A percentile compares a stretch with the other conserved stretches of the same genome.
These are phyloP conservation scores for Pichia thaimueangensis DNA, from an alignment of 805 yeast species.

Conservation along the genomic window DNA sequence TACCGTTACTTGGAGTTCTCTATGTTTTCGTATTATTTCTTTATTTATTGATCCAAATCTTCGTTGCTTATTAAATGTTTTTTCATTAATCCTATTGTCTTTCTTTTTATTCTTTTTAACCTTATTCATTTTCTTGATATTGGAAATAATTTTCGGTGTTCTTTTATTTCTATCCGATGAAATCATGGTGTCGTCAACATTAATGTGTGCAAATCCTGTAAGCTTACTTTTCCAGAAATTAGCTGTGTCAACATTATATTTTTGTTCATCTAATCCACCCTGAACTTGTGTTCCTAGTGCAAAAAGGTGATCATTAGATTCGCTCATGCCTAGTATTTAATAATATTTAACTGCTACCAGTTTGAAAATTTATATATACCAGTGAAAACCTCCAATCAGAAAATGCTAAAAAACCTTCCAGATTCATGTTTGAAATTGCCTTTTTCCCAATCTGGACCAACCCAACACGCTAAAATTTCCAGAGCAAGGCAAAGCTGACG, in stretches of 20 bases:
- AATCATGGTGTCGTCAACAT: too few relatives aligned
- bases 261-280: conserved; percentile 12
- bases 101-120: neutral
- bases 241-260: neutral
- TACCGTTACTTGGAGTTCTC: neutral
- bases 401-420: too few relatives aligned
- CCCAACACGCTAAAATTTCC: too few relatives aligned
- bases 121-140: too few relatives aligned
- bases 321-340: too few relatives aligned
- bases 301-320: conserved; percentile 1
- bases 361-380: too few relatives aligned
- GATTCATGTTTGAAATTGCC: too few relatives aligned
- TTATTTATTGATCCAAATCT: conserved; percentile 8
- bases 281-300: conserved; percentile 16
- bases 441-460: too few relatives aligned
- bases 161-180: neutral
- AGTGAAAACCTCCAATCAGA: too few relatives aligned
- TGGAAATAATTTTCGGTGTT: neutral
- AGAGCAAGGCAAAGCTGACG: too few relatives aligned
- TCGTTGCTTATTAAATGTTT: conserved; percentile 4
- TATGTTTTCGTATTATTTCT: conserved; percentile 8
- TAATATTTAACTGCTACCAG: too few relatives aligned
- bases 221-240: conserved; percentile 4
- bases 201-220: conserved; percentile 1
- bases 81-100: neutral